A percentile compares a stretch with the other conserved stretches of the same genome.
Evolutionary conservation across 2,329 filamentous ascomycete genomes (phyloP).

Genomic region (Xylariaceae sp.): DNA sequence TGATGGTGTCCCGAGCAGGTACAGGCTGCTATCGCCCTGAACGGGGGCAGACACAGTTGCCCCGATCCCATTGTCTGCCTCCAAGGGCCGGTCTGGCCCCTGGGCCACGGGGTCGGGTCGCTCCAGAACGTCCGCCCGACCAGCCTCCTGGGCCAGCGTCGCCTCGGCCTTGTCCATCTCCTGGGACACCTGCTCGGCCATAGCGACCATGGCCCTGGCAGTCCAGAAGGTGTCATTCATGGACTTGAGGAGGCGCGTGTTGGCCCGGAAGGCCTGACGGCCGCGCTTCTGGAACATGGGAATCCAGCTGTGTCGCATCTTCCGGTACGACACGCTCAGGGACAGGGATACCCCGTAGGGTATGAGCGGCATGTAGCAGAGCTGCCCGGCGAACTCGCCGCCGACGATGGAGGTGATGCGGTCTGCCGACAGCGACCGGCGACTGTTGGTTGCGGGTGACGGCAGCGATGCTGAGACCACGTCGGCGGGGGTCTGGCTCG

Average conservation of each 20-base stretch:
- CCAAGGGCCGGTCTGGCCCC: constrained; percentile 6
- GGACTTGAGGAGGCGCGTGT: constrained; percentile 44
- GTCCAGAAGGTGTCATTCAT: constrained; percentile 53
- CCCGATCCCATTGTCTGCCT: constrained; percentile 4
- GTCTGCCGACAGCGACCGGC: constrained; percentile 50
- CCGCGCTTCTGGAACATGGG: constrained; percentile 52
- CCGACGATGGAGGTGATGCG: constrained; percentile 48
- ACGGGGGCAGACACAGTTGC: too few species aligned
- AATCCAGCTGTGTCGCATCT: constrained; percentile 54
- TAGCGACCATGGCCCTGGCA: constrained; percentile 44
- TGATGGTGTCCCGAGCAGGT: constrained; percentile 33
- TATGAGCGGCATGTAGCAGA: constrained; percentile 46
- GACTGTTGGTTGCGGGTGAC: constrained; percentile 44
- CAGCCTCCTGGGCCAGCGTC: constrained; percentile 31
- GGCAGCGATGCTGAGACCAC: constrained; percentile 33
- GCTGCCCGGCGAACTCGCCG: constrained; percentile 39
- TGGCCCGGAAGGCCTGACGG: constrained; percentile 45
- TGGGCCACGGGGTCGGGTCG: constrained; percentile 10
- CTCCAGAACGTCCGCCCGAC: constrained; percentile 13
- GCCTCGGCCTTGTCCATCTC: constrained; percentile 50
- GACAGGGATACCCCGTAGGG: constrained; percentile 56
- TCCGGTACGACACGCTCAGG: constrained; percentile 54
- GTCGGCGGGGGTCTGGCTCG: constrained; percentile 43
- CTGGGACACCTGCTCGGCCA: constrained; percentile 46
- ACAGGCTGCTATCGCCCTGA: too few species aligned